Base-by-base conservation (phyloP, 345 rosid genomes). In the Citrus australasica region DNA sequence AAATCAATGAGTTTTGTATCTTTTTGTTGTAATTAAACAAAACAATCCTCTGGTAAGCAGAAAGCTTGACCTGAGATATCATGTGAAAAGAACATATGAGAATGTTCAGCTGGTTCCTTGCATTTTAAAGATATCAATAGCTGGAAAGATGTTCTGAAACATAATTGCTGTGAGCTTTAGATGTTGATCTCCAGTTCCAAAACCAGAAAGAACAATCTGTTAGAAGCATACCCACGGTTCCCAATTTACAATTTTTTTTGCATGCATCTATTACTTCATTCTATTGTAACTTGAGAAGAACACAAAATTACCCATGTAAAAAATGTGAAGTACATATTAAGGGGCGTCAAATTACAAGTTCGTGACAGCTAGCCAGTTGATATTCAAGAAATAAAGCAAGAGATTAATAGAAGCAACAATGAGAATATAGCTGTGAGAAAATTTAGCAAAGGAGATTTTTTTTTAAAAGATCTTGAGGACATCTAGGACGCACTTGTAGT, bases 11-110 rank as follows among this genome's bases (percentile, higher is more conserved):
- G 42, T 38, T 38, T 38, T 38, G 42, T 38, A 9, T 9, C 42
- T 9, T 38, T 38, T 38, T 38, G 9, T 38, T 38, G 42, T 38
- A 8, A 9, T 38, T 38, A 38, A 38, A 11, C 42, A 38, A 9
- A 68, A 94, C 97, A 79, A 94, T 82, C 88, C 98, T 92, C 82
- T 94, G 98, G 88, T 98, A 97, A 68, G 98, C 87, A 38, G 98
- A 83, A 63, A 97, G 98, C 61, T 97, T 92, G 79, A 97, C 97
- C 98, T 94, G 90, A 83, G 84, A 87, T 53, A 84, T 42, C 69
- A 80, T 35, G 25, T 60, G 6, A 64, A 71, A 68, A 74, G 76
- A 84, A 73, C 63, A 76, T 75, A 53, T 82, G 81, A 69, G 75
- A 67, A 67, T 27, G 11, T 55, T 38, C 37, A 28, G 63, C 38